Base-by-base conservation (phyloP, 768 basidiomycete genomes). In the Tulasnella sp. region DNA sequence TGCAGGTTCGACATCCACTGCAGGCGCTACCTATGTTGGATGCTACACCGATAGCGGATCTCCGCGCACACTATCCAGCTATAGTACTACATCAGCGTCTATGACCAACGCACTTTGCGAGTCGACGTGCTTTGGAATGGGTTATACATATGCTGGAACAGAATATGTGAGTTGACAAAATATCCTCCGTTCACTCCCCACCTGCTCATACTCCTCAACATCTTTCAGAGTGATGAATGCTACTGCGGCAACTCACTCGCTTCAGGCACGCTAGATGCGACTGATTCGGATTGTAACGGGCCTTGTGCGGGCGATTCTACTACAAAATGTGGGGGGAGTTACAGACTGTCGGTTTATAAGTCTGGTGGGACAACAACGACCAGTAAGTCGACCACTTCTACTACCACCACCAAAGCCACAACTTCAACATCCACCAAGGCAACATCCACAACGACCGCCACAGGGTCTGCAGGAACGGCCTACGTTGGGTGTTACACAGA, bases 401-500 rank as follows among this genome's bases (percentile, higher is more conserved):
- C 58, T 24, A 21, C 58, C 4, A 21, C 58, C 17, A 59, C 58
- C 11, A 32, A 45, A 19, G 7, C 51, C 4, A 43, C 51, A 1
- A 10, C 56, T 17, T 56, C 50, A 8, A 49, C 56, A 4, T 17
- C 59, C 27, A n/a, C 59, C 9, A 61, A 30, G 10, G 13, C 59
- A 15, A 34, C 54, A 23, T 9, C 27, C 2, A 8, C 59, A 23
- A n/a, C 56, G 19, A 17, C 60, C 49, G 5, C 34, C 15, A 5
- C 34, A 38, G 34, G 7, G 7, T 38, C 53, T 41, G 11, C 55
- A 15, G 41, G 38, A 13, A 43, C 27, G 50, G 50, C 27, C 17
- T 43, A 24, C 41, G 26, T 60, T n/a, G 62, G 62, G 24, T 63
- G 62, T 34, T 60, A 61, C 24, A 15, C 44, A 15, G 62, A 63